A percentile compares a stretch with the other conserved stretches of the same genome.
phyloP scores from a whole-genome alignment of 805 yeast genomes.

The Zygosaccharomyces bisporus region DNA sequence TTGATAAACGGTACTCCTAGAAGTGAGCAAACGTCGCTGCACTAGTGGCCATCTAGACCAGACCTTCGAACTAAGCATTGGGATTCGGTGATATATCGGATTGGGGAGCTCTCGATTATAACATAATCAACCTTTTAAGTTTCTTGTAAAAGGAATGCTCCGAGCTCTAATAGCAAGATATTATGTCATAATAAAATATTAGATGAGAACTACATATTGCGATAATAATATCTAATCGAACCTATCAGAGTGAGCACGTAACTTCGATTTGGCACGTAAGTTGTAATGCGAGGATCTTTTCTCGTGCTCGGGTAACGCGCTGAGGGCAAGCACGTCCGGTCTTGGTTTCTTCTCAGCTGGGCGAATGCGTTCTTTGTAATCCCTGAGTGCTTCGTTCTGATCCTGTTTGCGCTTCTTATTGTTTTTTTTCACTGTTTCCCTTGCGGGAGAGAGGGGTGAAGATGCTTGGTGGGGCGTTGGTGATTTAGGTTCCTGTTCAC shows the following conservation, averaged over 20 bases:
- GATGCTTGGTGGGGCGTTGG: slow-evolving; percentile 1
- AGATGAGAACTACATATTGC: not conserved
- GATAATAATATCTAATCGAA: not conserved
- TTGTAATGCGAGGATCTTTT: slow-evolving; percentile 34
- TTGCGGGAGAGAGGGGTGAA: slow-evolving; percentile 5
- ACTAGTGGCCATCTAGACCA: not conserved
- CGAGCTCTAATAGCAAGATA: not conserved
- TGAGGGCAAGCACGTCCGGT: slow-evolving; percentile 24
- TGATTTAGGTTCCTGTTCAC: slow-evolving; percentile 4
- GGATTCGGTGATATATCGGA: not conserved
- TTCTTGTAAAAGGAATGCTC: not conserved
- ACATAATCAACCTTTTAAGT: too few species aligned
- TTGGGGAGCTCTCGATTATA: too few species aligned
- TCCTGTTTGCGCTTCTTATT: slow-evolving; percentile 17
- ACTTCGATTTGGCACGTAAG: slow-evolving; percentile 33
- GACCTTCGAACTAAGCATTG: not conserved
- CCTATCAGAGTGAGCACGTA: slow-evolving; percentile 18
- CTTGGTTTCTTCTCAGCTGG: slow-evolving; percentile 31
- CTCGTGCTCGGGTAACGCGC: slow-evolving; percentile 27
- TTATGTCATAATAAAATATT: not conserved
- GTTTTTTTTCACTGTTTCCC: slow-evolving; percentile 3
- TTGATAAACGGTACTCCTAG: not conserved
- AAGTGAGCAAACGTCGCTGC: not conserved
- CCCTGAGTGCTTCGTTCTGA: slow-evolving; percentile 12
- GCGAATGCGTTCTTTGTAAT: slow-evolving; percentile 20